These are phyloP conservation scores for Colletotrichum tropicicola DNA, from an alignment of 2,329 filamentous ascomycete genomes.

Conservation along the genomic window DNA sequence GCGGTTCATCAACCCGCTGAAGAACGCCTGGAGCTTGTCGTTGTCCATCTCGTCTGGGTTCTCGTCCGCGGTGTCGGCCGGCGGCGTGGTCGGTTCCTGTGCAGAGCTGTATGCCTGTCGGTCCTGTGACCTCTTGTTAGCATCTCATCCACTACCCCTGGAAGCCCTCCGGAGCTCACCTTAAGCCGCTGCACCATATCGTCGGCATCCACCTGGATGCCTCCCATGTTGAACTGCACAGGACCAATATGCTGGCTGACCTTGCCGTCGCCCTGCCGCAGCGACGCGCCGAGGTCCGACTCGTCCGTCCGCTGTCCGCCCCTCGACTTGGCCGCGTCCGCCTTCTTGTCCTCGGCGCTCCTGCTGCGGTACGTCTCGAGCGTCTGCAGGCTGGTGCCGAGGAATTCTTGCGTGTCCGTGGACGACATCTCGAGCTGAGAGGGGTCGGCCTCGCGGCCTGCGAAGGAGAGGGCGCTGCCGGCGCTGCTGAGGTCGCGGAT, in stretches of 20 bases:
- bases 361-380: constrained; percentile 70
- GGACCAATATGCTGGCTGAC: constrained; percentile 87
- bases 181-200: constrained; percentile 90
- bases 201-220: constrained; percentile 94
- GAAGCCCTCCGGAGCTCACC: constrained; percentile 60
- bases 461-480: constrained; percentile 57
- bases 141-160: neutral
- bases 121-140: constrained; percentile 53
- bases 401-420: constrained; percentile 81
- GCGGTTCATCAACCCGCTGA: constrained; percentile 67
- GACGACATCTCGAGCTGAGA: constrained; percentile 68
- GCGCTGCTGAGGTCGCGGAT: constrained; percentile 79
- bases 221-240: constrained; percentile 98
- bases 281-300: constrained; percentile 34
- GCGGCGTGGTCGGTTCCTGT: constrained; percentile 50
- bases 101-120: constrained; percentile 62
- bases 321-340: constrained; percentile 34
- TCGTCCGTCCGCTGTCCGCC: constrained; percentile 32
- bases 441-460: constrained; percentile 56
- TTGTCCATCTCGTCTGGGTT: constrained; percentile 57
- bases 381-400: constrained; percentile 77
- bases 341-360: constrained; percentile 56
- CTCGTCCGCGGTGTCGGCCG: constrained; percentile 44
- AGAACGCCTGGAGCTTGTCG: constrained; percentile 68
- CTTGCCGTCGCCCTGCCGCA: constrained; percentile 46